Conservation (phyloP, 371 early-diverging fungal species). For the Lichtheimia ramosa region DNA sequence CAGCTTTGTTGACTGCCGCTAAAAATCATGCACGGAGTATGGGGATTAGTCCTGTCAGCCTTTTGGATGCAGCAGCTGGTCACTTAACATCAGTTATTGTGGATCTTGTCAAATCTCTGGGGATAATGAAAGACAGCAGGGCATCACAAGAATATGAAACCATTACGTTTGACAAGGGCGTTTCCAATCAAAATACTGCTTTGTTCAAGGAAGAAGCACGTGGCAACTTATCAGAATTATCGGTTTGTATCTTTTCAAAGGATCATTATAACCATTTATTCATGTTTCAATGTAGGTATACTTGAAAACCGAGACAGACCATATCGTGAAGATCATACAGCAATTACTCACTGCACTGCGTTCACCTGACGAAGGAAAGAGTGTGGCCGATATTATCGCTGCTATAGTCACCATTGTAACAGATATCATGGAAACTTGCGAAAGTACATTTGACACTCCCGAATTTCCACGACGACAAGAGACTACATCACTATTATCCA, state of each 20-base stretch:
- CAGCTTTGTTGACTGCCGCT: slow-evolving; percentile 70
- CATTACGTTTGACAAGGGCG: too few relatives aligned
- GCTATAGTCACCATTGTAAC: slow-evolving; percentile 61
- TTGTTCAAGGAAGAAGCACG: too few relatives aligned
- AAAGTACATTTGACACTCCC: slow-evolving; percentile 35
- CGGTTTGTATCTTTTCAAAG: too few relatives aligned
- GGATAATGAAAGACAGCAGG: slow-evolving; percentile 20
- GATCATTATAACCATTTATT: too few relatives aligned
- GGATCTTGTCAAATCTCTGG: slow-evolving; percentile 72
- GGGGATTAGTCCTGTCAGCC: slow-evolving; percentile 66
- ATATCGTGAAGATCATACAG: slow-evolving; percentile 88
- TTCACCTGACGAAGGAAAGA: slow-evolving; percentile 60
- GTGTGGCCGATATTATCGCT: slow-evolving; percentile 69
- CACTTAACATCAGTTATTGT: slow-evolving; percentile 76
- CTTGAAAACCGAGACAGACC: slow-evolving; percentile 84
- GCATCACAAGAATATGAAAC: too few relatives aligned
- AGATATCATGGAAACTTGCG: slow-evolving; percentile 43
- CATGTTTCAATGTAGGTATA: slow-evolving; percentile 32
- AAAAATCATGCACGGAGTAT: slow-evolving; percentile 78
- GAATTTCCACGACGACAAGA: slow-evolving; percentile 42
- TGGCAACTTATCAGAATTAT: too few relatives aligned
- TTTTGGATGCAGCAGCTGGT: slow-evolving; percentile 78
- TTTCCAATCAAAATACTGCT: too few relatives aligned
- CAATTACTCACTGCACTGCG: slow-evolving; percentile 72
- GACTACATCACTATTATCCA: slow-evolving; percentile 60